Conservation (phyloP, 2,329 filamentous ascomycete genomes). For the Chalara sp. region DNA sequence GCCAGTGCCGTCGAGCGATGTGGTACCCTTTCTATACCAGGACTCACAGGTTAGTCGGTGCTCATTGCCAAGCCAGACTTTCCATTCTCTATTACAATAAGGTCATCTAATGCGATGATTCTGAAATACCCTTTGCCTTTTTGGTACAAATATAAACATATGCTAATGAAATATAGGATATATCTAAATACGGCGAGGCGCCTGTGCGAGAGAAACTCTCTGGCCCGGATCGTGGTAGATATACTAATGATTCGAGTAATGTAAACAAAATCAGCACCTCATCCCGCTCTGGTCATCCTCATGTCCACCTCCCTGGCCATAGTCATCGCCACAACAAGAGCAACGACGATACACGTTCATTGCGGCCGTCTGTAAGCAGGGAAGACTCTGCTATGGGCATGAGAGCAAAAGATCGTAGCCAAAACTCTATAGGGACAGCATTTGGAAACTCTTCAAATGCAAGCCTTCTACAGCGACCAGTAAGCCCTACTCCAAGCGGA, state of each 20-base stretch:
- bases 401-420: constrained; percentile 40
- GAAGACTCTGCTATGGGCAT: constrained; percentile 60
- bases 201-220: constrained; percentile 65
- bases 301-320: constrained; percentile 58
- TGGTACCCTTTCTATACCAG: constrained; percentile 96
- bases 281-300: constrained; percentile 43
- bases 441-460: constrained; percentile 21
- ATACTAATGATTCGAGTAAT: constrained; percentile 41
- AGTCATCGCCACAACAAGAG: constrained; percentile 63
- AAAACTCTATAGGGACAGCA: constrained; percentile 21
- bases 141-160: neutral
- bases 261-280: constrained; percentile 58
- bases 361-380: constrained; percentile 67
- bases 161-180: constrained; percentile 45
- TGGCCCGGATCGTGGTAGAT: constrained; percentile 64
- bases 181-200: constrained; percentile 69
- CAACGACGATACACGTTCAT: constrained; percentile 56
- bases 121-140: too few species aligned
- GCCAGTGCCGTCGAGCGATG: constrained; percentile 83
- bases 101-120: too few species aligned
- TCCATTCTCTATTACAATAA: too few species aligned
- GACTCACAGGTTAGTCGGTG: constrained; percentile 61
- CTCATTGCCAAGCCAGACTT: too few species aligned
- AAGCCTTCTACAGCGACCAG: constrained; percentile 50
- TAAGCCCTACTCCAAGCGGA: constrained; percentile 76